Conservation (phyloP, 2,329 filamentous ascomycete species). For the Penicillium expansum region DNA sequence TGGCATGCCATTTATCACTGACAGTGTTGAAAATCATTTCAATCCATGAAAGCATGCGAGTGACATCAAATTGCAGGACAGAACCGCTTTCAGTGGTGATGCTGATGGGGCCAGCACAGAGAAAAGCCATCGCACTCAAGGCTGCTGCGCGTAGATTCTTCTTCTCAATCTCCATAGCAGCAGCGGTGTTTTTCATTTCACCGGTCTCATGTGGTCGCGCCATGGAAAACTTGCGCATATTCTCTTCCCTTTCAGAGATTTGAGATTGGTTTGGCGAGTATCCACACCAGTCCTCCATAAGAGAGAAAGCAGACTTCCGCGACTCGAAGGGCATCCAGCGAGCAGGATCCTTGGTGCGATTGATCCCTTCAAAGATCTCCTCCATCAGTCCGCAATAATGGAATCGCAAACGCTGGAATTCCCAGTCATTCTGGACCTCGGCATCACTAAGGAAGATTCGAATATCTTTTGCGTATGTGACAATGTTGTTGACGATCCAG, state of each 20-base stretch:
- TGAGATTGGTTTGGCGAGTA: constrained; percentile 88
- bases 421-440: constrained; percentile 91
- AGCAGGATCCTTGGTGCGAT: constrained; percentile 76
- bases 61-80: constrained; percentile 86
- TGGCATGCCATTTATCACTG: constrained; percentile 88
- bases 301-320: constrained; percentile 85
- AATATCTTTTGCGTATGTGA: constrained; percentile 85
- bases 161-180: constrained; percentile 96
- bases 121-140: constrained; percentile 88
- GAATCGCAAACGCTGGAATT: constrained; percentile 84
- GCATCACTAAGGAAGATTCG: constrained; percentile 93
- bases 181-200: constrained; percentile 74
- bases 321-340: constrained; percentile 98
- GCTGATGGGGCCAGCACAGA: constrained; percentile 80
- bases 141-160: constrained; percentile 85
- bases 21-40: constrained; percentile 89
- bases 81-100: constrained; percentile 84
- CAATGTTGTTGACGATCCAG: constrained; percentile 84
- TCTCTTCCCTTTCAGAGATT: constrained; percentile 77
- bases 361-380: constrained; percentile 87
- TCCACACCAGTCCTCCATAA: constrained; percentile 99
- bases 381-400: constrained; percentile 95
- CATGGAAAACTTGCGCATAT: constrained; percentile 80
- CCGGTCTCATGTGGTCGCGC: constrained; percentile 70
- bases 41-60: constrained; percentile 91